phyloP scores from a whole-genome alignment of 768 basidiomycete species.

The Tylopilus sp. region DNA sequence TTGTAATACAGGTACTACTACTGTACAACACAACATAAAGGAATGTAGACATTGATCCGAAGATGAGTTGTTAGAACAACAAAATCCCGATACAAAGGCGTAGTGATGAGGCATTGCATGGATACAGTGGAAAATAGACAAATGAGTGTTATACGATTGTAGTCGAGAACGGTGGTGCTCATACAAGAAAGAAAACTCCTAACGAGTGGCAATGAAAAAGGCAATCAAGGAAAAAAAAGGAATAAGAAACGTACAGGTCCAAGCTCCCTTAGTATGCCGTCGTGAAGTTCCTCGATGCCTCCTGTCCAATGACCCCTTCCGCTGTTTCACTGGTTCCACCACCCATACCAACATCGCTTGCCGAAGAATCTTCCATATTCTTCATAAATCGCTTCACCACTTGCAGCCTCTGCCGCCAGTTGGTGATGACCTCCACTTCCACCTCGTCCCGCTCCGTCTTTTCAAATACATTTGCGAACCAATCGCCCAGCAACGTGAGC shows the following conservation, averaged over 20 bases:
- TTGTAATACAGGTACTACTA: slow-evolving; percentile 5
- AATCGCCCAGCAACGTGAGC: slow-evolving; percentile 81
- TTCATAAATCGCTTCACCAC: slow-evolving; percentile 66
- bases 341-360: slow-evolving; percentile 18
- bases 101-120: slow-evolving; percentile 5
- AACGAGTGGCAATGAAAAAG: slow-evolving; percentile 13
- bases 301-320: slow-evolving; percentile 50
- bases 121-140: slow-evolving; percentile 13
- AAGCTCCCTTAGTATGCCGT: slow-evolving; percentile 38
- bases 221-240: not conserved
- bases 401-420: slow-evolving; percentile 81
- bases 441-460: slow-evolving; percentile 68
- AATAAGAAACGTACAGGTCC: not conserved
- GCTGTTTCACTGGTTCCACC: slow-evolving; percentile 17
- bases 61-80: not conserved
- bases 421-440: slow-evolving; percentile 78
- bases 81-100: slow-evolving; percentile 7
- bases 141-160: slow-evolving; percentile 7
- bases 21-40: slow-evolving; percentile 7
- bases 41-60: not conserved
- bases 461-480: slow-evolving; percentile 84
- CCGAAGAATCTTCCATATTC: slow-evolving; percentile 19
- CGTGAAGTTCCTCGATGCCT: slow-evolving; percentile 57
- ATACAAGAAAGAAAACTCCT: slow-evolving; percentile 5
- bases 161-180: slow-evolving; percentile 6